A percentile compares a stretch with the other conserved stretches of the same genome.
These are phyloP conservation scores for Hyphopichia pseudoburtonii DNA, from an alignment of 1,139 yeast species.

Conservation along the genomic window DNA sequence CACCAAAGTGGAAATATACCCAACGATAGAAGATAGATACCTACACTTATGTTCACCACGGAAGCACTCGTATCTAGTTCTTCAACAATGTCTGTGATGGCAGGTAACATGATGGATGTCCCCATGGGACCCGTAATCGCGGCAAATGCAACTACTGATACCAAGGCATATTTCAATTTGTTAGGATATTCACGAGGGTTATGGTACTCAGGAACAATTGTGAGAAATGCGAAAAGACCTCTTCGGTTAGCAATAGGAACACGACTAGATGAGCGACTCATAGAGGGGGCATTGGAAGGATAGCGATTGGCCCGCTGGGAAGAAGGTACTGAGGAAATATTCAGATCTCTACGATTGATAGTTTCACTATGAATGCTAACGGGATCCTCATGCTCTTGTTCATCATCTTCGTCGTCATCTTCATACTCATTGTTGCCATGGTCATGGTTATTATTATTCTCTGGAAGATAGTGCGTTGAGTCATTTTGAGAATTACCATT, in stretches of 20 bases:
- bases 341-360: background rate
- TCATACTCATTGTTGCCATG: background rate
- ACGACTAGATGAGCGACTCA: slow-evolving; percentile 2
- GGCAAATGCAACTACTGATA: slow-evolving; percentile 67
- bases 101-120: slow-evolving; percentile 82
- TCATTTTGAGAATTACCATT: no score
- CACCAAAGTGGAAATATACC: slow-evolving; percentile 91
- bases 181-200: slow-evolving; percentile 68
- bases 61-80: slow-evolving; percentile 58
- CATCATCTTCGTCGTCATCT: background rate
- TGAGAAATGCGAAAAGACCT: slow-evolving; percentile 53
- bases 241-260: slow-evolving; percentile 49
- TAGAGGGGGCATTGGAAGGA: background rate
- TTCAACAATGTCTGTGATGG: slow-evolving; percentile 57
- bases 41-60: slow-evolving; percentile 75
- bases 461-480: no score
- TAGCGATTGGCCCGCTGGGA: background rate
- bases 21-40: slow-evolving; percentile 68
- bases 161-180: slow-evolving; percentile 51
- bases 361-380: background rate
- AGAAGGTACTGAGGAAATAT: no score
- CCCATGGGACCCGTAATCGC: slow-evolving; percentile 90
- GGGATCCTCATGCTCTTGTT: background rate
- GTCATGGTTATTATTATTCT: no score
- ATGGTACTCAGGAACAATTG: slow-evolving; percentile 67